Base-by-base conservation (phyloP, 2,329 filamentous ascomycete genomes). In the Penicillium sp. region DNA sequence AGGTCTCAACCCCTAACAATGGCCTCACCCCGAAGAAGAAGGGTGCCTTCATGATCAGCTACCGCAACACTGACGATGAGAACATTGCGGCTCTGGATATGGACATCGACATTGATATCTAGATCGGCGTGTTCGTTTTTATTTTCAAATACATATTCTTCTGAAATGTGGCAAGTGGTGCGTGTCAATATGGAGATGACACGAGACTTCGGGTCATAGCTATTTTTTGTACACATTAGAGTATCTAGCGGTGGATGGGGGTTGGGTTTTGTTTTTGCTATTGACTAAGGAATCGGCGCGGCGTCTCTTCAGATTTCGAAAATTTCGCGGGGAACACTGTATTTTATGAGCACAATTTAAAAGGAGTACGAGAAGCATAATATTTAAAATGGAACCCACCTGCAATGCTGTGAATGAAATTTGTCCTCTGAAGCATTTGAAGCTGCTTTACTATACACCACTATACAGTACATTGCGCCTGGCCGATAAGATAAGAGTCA, bases 71-170 rank as follows among this genome's bases (percentile, higher is more conserved):
- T 80, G 93, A 96, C 60, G 95, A 98, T 70, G 95, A 98, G 70
- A 89, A 97, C 55, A 93, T 98, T 73, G 92, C 89, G 1, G 84
- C 87, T 26, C 80, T 98, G 79, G 95, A 98, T 72, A 78, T 98
- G 66, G 93, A 91, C 27, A 91, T 98, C 71, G 93, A 98, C 66
- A 87, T 96, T 67, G 92, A 96, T 64, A 91, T 96, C 65, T 91
- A 79, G 27, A 37, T 49, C 44, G n/a, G 13, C 9, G 19, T 5
- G 14, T n/a, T 13, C 19, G 14, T 3, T 29, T n/a, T 19, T 16
- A 19, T 19, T 51, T 43, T 14, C 14, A 27, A 37, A 26, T 41
- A 11, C 19, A 26, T 29, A 26, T 27, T 41, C 16, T 43, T 19
- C 5, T 27, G 10, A 11, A 39, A 39, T 43, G 13, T 26, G 48